Evolutionary conservation across 805 yeast genomes (phyloP).

Genomic region (Wickerhamiella azymoides): DNA sequence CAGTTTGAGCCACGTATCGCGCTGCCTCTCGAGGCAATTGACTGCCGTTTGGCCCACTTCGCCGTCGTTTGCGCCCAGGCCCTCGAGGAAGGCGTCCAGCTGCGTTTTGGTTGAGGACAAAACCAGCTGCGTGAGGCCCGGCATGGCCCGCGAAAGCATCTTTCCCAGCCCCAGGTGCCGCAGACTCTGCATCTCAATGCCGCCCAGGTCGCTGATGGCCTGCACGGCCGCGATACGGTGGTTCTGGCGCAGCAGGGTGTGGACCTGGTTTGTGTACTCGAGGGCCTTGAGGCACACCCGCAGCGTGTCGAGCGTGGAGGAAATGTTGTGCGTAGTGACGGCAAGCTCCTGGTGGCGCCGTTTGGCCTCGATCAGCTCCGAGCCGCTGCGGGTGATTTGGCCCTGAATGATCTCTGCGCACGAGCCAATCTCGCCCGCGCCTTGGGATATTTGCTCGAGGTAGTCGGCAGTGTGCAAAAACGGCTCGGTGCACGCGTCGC

Average conservation of each 20-base stretch:
- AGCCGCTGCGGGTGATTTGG: slow-evolving; percentile 50
- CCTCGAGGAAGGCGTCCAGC: slow-evolving; percentile 44
- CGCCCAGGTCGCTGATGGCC: slow-evolving; percentile 59
- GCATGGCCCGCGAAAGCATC: slow-evolving; percentile 61
- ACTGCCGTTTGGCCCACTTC: slow-evolving; percentile 45
- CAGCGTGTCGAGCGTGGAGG: slow-evolving; percentile 56
- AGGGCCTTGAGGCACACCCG: slow-evolving; percentile 65
- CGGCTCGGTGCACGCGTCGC: slow-evolving; percentile 47
- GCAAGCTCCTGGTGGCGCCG: slow-evolving; percentile 10
- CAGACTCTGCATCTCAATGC: slow-evolving; percentile 50
- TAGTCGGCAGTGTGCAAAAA: slow-evolving; percentile 38
- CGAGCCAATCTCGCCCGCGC: slow-evolving; percentile 42
- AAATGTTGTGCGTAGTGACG: slow-evolving; percentile 40
- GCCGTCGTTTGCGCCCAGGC: slow-evolving; percentile 25
- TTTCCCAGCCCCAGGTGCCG: slow-evolving; percentile 60
- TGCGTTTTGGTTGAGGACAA: slow-evolving; percentile 52
- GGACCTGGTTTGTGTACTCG: slow-evolving; percentile 74
- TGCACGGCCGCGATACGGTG: slow-evolving; percentile 79
- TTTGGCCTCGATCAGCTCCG: slow-evolving; percentile 38
- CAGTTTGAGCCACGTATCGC: slow-evolving; percentile 43
- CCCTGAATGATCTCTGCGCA: slow-evolving; percentile 44
- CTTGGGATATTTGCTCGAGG: slow-evolving; percentile 45
- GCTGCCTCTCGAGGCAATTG: slow-evolving; percentile 41
- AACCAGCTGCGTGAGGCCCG: slow-evolving; percentile 55
- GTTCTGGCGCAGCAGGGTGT: slow-evolving; percentile 59